Conservation (phyloP, 768 basidiomycete genomes). For the Cyathus striatus region DNA sequence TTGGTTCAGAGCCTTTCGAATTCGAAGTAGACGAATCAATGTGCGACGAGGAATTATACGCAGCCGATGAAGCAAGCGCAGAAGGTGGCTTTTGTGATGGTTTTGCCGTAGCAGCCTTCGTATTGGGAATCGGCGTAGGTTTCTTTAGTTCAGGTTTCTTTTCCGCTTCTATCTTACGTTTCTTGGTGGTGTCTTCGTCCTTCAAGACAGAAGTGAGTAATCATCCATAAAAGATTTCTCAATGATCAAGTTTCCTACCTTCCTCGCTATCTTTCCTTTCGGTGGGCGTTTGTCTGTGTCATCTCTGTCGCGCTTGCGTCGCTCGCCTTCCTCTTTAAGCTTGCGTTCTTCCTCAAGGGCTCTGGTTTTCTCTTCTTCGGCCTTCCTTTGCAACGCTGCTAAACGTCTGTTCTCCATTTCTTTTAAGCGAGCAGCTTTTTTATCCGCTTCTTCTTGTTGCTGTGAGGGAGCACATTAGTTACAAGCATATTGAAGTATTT, state of each 20-base stretch:
- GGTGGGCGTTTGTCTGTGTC: slow-evolving; percentile 69
- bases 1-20: slow-evolving; percentile 27
- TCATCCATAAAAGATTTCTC: slow-evolving; percentile 3
- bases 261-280: slow-evolving; percentile 48
- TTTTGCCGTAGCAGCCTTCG: slow-evolving; percentile 31
- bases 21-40: slow-evolving; percentile 16
- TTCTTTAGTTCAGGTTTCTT: slow-evolving; percentile 62
- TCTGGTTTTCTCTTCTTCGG: slow-evolving; percentile 67
- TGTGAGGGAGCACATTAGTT: slow-evolving; percentile 18
- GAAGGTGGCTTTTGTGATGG: slow-evolving; percentile 32
- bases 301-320: slow-evolving; percentile 78
- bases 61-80: slow-evolving; percentile 30
- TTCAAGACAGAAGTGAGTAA: slow-evolving; percentile 15
- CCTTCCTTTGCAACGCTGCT: slow-evolving; percentile 65
- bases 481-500: not conserved
- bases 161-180: slow-evolving; percentile 61
- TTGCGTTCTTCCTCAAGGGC: slow-evolving; percentile 65
- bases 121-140: slow-evolving; percentile 43
- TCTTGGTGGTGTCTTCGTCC: slow-evolving; percentile 72
- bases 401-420: slow-evolving; percentile 85
- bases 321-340: slow-evolving; percentile 68
- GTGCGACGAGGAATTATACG: slow-evolving; percentile 32
- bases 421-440: slow-evolving; percentile 66
- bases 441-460: slow-evolving; percentile 89
- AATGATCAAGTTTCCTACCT: slow-evolving; percentile 31